These are phyloP conservation scores for Fraxinus xanthoxyloides DNA, from an alignment of 305 asterid genomes.

Conservation along the genomic window DNA sequence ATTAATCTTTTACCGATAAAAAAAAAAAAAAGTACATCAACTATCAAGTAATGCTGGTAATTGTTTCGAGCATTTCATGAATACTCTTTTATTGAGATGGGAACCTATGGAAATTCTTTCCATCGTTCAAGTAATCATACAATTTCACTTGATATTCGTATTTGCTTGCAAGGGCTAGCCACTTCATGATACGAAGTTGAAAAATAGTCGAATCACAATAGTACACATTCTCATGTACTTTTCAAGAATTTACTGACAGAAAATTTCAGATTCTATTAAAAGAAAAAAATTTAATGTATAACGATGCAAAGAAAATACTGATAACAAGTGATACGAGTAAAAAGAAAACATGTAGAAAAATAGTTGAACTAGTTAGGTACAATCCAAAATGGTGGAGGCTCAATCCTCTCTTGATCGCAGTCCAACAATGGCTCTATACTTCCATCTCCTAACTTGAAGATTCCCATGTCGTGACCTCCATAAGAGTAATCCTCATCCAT, in stretches of 20 bases:
- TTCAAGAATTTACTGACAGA: neutral
- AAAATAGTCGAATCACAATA: neutral
- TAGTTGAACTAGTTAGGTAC: neutral
- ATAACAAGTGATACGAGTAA: neutral
- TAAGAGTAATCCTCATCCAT: constrained; percentile 25
- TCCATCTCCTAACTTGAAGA: constrained; percentile 24
- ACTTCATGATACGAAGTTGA: neutral
- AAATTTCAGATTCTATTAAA: neutral
- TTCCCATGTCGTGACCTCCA: constrained; percentile 43
- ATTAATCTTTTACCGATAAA: no score
- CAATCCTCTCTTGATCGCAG: neutral
- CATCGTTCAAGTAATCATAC: neutral
- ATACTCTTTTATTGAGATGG: neutral
- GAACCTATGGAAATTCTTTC: neutral
- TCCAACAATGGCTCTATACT: constrained; percentile 1
- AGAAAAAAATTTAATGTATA: no score
- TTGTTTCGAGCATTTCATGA: neutral
- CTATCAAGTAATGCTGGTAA: neutral
- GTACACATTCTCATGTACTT: neutral
- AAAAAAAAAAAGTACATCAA: neutral
- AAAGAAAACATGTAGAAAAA: no score
- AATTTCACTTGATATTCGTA: neutral
- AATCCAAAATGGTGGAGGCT: constrained; percentile 33
- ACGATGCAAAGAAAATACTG: neutral
- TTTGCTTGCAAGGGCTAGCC: neutral